Base-by-base conservation (phyloP, 2,329 filamentous ascomycete genomes). In the Chalaropsis thielavioides region DNA sequence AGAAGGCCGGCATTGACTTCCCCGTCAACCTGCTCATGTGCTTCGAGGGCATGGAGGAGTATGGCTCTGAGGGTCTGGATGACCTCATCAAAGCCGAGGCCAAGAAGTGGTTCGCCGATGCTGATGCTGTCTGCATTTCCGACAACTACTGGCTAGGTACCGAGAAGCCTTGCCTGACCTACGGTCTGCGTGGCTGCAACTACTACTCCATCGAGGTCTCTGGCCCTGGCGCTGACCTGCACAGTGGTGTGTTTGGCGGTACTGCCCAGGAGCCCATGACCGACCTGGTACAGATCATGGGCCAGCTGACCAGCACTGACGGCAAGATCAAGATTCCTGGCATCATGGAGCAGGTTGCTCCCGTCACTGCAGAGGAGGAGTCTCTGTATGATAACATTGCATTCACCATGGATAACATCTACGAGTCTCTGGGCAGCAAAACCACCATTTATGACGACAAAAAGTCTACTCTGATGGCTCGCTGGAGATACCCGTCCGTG, bases 111-210 rank as follows among this genome's bases (percentile, higher is more conserved):
- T 99, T 99, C 79, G 90, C 90, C 72, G 92, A 96, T 71, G 86
- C 91, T 43, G 94, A 99, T 70, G 94, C 92, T 5, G 90, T 97
- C 67, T 99, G 94, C 79, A 99, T 99, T 74, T 96, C 90, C 60
- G 94, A 99, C 77, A 99, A 99, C 83, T 99, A 99, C 85, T 99
- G 94, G 94, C 86, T 99, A 49, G 94, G 94, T 67, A 97, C 94
- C 5, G 91, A 97, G 82, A 96, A 96, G 82, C 94, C 94, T 13
- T 99, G 94, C 76, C 78, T 99, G 72, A 99, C 94, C 10, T 99
- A 99, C 75, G 94, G 94, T 71, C 87, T 99, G 68, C 89, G 94
- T 70, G 94, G 94, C 64, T 95, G 90, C 85, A 97, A 95, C 80
- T 99, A 99, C 83, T 99, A 97, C 80, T 89, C 88, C 63, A 77